Conservation (phyloP, 129 eudicot genomes). For the Flaveria linearis region DNA sequence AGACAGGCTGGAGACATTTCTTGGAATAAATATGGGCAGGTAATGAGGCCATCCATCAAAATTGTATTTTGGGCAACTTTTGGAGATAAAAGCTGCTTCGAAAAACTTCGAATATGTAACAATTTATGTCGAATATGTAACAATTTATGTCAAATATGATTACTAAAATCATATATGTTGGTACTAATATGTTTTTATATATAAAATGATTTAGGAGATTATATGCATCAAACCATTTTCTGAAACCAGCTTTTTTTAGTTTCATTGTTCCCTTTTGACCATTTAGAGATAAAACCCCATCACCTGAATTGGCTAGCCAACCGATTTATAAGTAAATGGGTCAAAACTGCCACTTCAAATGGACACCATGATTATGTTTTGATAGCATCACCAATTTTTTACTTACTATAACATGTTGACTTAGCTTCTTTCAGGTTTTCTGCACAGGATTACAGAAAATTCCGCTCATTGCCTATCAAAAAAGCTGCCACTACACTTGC, state of each 20-base stretch:
- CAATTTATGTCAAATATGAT: no score
- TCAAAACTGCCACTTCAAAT: background rate
- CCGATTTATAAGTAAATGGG: constrained; percentile 3
- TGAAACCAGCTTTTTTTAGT: background rate
- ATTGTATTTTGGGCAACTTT: no score
- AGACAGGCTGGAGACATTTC: constrained; percentile 91
- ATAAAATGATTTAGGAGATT: background rate
- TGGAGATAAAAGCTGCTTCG: no score
- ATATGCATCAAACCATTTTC: background rate
- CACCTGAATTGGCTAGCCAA: background rate
- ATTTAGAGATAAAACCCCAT: background rate
- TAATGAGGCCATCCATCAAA: constrained; percentile 29
- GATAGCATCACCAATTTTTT: constrained; percentile 27
- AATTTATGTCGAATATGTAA: no score
- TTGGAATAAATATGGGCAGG: constrained; percentile 99
- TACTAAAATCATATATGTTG: no score
- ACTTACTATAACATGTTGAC: constrained; percentile 50
- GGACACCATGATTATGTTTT: constrained; percentile 15
- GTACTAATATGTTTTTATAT: no score
- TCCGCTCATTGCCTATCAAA: constrained; percentile 65
- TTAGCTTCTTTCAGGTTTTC: constrained; percentile 77
- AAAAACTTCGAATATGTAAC: no score
- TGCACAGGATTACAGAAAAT: constrained; percentile 74
- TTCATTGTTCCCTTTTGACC: background rate
- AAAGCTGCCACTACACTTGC: constrained; percentile 87